A percentile compares a stretch with the other conserved stretches of the same genome.
Evolutionary conservation across 495 filamentous ascomycete species (phyloP).

Genomic region (Penicillium arizonense): DNA sequence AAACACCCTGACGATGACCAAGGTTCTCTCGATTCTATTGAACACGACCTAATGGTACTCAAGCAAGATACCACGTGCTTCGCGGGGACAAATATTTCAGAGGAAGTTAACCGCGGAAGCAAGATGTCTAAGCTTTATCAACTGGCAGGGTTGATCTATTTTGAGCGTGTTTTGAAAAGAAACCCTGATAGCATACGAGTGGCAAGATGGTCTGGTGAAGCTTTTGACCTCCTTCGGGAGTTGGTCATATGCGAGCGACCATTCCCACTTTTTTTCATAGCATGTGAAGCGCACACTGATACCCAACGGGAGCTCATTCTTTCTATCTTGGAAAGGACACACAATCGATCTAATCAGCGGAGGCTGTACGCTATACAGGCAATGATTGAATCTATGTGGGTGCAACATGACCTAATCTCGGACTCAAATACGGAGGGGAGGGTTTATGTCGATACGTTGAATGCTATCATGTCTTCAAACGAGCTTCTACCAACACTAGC

Average conservation of each 20-base stretch:
- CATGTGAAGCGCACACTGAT: conserved; percentile 9
- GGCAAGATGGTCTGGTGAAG: background rate
- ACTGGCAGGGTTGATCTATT: conserved; percentile 9
- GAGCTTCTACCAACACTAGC: conserved; percentile 1
- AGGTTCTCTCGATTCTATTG: background rate
- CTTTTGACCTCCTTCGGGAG: conserved; percentile 2
- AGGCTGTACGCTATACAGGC: background rate
- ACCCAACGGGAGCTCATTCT: conserved; percentile 1
- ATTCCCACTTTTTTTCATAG: conserved; percentile 12
- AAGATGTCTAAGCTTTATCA: conserved; percentile 4
- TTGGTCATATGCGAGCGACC: conserved; percentile 6
- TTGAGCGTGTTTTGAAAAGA: conserved; percentile 3
- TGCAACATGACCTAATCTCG: background rate
- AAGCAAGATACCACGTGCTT: background rate
- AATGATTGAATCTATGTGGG: conserved; percentile 8
- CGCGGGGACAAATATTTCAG: background rate
- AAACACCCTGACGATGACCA: background rate
- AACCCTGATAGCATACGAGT: background rate
- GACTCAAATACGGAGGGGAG: background rate
- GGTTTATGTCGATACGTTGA: background rate
- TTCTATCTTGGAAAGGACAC: conserved; percentile 5
- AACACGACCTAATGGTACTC: background rate
- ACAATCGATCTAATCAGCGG: background rate
- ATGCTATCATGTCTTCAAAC: conserved; percentile 2
- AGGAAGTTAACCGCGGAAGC: background rate